Evolutionary conservation across 495 filamentous ascomycete species (phyloP).

Genomic region (Bombardia bombarda): DNA sequence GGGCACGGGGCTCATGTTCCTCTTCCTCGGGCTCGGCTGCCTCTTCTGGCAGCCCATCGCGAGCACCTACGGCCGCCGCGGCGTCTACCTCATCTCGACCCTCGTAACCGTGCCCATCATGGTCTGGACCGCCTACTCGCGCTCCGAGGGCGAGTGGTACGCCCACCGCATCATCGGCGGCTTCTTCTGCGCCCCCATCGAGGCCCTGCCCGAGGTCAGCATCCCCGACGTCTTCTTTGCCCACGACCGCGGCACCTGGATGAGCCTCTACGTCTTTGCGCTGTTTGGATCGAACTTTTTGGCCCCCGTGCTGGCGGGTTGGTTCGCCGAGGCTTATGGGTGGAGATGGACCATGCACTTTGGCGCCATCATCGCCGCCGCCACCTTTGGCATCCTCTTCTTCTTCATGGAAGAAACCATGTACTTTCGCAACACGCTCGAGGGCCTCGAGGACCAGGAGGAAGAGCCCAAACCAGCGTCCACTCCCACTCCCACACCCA

Average conservation of each 20-base stretch:
- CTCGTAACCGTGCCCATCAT: constrained; percentile 21
- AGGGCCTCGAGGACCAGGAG: constrained; percentile 9
- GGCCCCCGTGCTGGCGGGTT: constrained; percentile 52
- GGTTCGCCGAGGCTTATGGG: constrained; percentile 53
- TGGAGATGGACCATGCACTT: constrained; percentile 52
- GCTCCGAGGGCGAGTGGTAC: constrained; percentile 51
- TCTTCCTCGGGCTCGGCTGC: constrained; percentile 30
- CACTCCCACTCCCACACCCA: too few species aligned
- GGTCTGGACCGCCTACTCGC: constrained; percentile 37
- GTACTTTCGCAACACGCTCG: constrained; percentile 15
- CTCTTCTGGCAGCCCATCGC: constrained; percentile 29
- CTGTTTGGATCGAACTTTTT: constrained; percentile 54
- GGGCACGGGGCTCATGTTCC: constrained; percentile 26
- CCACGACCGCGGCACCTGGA: constrained; percentile 44
- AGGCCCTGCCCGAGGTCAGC: constrained; percentile 46
- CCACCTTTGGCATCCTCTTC: constrained; percentile 35
- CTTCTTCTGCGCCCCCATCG: constrained; percentile 43
- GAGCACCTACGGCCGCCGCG: constrained; percentile 26
- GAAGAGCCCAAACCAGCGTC: too few species aligned
- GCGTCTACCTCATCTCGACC: constrained; percentile 19
- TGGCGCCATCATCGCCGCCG: constrained; percentile 52
- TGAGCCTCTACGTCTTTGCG: constrained; percentile 44
- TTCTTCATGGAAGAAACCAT: constrained; percentile 25
- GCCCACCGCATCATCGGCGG: constrained; percentile 48
- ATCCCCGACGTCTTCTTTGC: constrained; percentile 57